Percentiles rank a stretch among this genome's conserved stretches.
Conservation (phyloP, 306 rosid species). For the Sphenostylis stenocarpa region DNA sequence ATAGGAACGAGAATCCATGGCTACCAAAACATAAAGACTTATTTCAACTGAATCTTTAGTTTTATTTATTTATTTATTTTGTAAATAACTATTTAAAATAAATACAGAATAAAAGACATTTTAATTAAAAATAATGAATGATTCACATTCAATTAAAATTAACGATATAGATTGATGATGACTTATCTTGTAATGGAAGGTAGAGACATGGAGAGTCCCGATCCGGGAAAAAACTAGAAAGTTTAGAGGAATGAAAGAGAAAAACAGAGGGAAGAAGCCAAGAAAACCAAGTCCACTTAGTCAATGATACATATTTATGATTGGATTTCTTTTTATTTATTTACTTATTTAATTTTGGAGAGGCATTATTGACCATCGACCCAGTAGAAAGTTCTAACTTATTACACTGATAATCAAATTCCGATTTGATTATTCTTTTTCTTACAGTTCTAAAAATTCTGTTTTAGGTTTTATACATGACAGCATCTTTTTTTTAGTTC, state of each 20-base stretch:
- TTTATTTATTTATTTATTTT: no score
- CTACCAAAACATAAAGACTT: no score
- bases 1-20: no score
- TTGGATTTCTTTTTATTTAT: background rate
- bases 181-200: background rate
- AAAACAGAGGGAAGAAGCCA: background rate
- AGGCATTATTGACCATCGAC: background rate
- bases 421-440: no score
- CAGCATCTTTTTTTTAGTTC: no score
- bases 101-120: no score
- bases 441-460: no score
- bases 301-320: background rate
- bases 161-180: background rate
- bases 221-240: background rate
- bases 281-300: background rate
- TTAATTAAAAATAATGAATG: no score
- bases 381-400: background rate
- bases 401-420: background rate
- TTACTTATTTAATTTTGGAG: background rate
- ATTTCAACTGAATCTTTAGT: no score
- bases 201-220: background rate
- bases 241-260: background rate
- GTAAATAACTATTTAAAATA: no score
- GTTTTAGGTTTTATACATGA: no score
- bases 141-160: no score